Evolutionary conservation across 768 basidiomycete species (phyloP), one percentile per base, ranked within the genome.

Genomic region (Rhodotorula taiwanensis): DNA sequence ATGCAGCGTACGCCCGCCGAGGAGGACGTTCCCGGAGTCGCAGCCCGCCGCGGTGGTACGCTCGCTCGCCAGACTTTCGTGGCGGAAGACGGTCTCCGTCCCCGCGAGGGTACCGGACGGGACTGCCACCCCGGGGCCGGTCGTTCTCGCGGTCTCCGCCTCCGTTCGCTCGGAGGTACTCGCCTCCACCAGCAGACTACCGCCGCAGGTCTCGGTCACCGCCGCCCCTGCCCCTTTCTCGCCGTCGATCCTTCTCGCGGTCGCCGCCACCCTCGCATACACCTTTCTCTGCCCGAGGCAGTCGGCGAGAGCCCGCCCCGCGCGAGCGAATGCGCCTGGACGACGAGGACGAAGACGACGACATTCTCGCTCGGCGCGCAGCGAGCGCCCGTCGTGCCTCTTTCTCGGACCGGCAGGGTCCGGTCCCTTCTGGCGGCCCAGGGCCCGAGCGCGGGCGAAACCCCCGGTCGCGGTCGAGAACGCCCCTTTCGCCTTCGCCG

Each of bases 311-410:
- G 20, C 30, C 21, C 23, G 10, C 28, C 49, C 8, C 18, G 28
- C 11, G 31, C 31, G 13, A 21, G 20, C 7, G 31, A 28, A 7
- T 14, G 9, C 20, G 51, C 44, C 15, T n/a, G n/a, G n/a, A n/a
- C n/a, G n/a, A n/a, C n/a, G n/a, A n/a, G n/a, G 63, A 59, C 27
- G 28, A n/a, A 4, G 63, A 64, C 8, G 63, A 64, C 42, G 63
- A 59, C 33, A 21, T 59, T 30, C 25, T 54, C 56, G 62, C 52
- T 54, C 54, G 18, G 48, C 52, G 28, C 21, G 51, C 4, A 15
- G 57, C 16, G 9, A 18, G 7, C 54, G 10, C 52, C 48, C 16
- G 53, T 52, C 21, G n/a, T 8, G 2, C 58, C 62, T 18, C 23
- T 45, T 27, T 34, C 33, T 47, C 11, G n/a, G 27, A 44, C 23